Evolutionary conservation across 495 filamentous ascomycete genomes (phyloP), one percentile per base, ranked within the genome.

Genomic region (Elasticomyces elasticus): DNA sequence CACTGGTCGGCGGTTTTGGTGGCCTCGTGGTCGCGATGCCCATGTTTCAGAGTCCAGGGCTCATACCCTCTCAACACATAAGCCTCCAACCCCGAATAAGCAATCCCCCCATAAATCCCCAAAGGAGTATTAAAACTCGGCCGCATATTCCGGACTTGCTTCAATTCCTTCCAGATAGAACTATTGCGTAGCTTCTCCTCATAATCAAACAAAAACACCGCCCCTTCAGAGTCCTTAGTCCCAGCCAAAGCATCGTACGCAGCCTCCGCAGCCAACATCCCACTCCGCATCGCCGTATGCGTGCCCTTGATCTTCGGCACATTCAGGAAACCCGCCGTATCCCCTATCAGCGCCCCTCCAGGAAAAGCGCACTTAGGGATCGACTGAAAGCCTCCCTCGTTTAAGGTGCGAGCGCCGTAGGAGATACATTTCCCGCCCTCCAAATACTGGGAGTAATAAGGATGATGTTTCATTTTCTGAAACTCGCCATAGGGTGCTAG

Each of bases 291-390:
- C 25, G 92, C 87, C 17, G 92, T 95, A 69, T 99, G 92, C 5
- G 91, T 95, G 58, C 92, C 92, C 71, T 99, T 99, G 68, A 99
- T 87, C 72, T 99, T 97, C 35, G 92, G 92, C 23, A 99, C 86
- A 66, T 99, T 99, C 65, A 99, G 74, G 66, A 99, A 96, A 11
- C 92, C 92, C 31, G 92, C 92, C 17, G 90, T 89, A 65, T 97
- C 94, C 27, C 92, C 92, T 54, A 99, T 95, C 35, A 99, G 72
- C 25, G 94, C 94, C 43, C 92, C 92, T 40, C 92, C 92, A 23
- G 92, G 92, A 72, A 99, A 97, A 26, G 90, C 82, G 49, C 89
- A 89, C 66, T 94, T 95, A 48, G 92, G 92, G 51, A 99, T 96
- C 1, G 88, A 95, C 69, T 99, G 92, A 68, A 89, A 99, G 33